Conservation (phyloP, 768 basidiomycete species). For the Trichaptum fuscoviolaceum region DNA sequence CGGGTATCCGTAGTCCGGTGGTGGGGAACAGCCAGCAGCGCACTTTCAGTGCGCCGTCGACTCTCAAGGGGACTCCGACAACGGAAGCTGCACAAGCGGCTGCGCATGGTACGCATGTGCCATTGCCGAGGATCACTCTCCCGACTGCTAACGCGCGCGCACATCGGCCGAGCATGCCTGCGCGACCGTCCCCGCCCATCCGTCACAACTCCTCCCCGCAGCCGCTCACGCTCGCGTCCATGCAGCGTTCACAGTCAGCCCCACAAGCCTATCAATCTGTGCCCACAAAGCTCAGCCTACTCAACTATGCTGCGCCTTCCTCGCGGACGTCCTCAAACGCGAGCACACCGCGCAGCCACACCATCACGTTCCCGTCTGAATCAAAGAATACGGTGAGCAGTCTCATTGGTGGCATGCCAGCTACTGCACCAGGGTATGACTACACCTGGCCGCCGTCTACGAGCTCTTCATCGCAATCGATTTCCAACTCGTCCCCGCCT, state of each 20-base stretch:
- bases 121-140: not conserved
- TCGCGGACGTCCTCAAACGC: slow-evolving; percentile 11
- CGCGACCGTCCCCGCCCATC: slow-evolving; percentile 10
- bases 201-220: slow-evolving; percentile 10
- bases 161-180: slow-evolving; percentile 8
- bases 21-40: slow-evolving; percentile 19
- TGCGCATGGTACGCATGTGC: not conserved
- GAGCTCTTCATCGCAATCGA: not conserved
- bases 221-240: slow-evolving; percentile 1
- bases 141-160: not conserved
- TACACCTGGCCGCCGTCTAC: slow-evolving; percentile 3
- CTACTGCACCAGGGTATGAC: not conserved
- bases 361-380: not conserved
- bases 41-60: slow-evolving; percentile 25
- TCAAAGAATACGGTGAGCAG: not conserved
- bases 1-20: slow-evolving; percentile 1
- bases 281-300: slow-evolving; percentile 30
- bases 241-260: not conserved
- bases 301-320: slow-evolving; percentile 46
- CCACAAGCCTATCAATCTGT: slow-evolving; percentile 3
- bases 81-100: slow-evolving; percentile 13
- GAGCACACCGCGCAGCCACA: slow-evolving; percentile 21
- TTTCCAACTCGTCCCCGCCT: slow-evolving; percentile 2
- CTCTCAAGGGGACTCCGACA: slow-evolving; percentile 22
- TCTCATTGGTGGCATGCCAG: slow-evolving; percentile 3